Evolutionary conservation across 1,284 basidiomycete species (phyloP).

Genomic region (Pseudozyma sp.): DNA sequence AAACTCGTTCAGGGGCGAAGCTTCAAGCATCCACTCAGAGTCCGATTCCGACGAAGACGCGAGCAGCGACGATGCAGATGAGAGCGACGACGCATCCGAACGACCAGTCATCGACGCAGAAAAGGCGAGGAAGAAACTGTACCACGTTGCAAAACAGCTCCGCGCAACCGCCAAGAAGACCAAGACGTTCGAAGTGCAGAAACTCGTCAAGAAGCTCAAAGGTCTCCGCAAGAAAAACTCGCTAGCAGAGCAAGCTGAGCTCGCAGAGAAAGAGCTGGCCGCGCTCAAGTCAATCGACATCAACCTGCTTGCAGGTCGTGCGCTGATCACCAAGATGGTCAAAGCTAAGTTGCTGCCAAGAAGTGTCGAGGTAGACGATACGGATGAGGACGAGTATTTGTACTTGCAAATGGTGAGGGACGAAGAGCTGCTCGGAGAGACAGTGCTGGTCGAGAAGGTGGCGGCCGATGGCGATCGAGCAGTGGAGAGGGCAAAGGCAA

Average conservation of each 20-base stretch:
- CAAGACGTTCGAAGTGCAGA: slow-evolving; percentile 83
- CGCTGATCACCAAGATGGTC: slow-evolving; percentile 55
- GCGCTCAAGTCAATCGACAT: slow-evolving; percentile 74
- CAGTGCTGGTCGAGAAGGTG: slow-evolving; percentile 29
- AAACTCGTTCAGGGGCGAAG: background rate
- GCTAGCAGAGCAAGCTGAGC: slow-evolving; percentile 61
- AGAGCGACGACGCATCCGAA: slow-evolving; percentile 1
- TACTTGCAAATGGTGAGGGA: slow-evolving; percentile 34
- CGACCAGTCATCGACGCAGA: slow-evolving; percentile 16
- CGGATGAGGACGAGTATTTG: slow-evolving; percentile 2
- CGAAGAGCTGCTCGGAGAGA: slow-evolving; percentile 61
- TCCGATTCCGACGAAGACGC: background rate
- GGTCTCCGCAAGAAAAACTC: slow-evolving; percentile 70
- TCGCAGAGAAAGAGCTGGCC: slow-evolving; percentile 76
- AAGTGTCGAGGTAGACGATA: slow-evolving; percentile 5
- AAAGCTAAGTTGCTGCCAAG: slow-evolving; percentile 55
- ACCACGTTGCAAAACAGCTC: slow-evolving; percentile 78
- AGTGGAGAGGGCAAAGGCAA: slow-evolving; percentile 77
- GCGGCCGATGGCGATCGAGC: slow-evolving; percentile 60
- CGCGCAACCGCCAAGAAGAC: slow-evolving; percentile 82
- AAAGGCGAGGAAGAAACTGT: slow-evolving; percentile 59
- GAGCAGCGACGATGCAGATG: background rate
- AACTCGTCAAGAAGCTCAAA: slow-evolving; percentile 84
- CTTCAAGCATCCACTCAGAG: background rate
- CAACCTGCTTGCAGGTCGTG: slow-evolving; percentile 37